Conservation (phyloP, 1,139 yeast species). For the Kodamaea sp. region DNA sequence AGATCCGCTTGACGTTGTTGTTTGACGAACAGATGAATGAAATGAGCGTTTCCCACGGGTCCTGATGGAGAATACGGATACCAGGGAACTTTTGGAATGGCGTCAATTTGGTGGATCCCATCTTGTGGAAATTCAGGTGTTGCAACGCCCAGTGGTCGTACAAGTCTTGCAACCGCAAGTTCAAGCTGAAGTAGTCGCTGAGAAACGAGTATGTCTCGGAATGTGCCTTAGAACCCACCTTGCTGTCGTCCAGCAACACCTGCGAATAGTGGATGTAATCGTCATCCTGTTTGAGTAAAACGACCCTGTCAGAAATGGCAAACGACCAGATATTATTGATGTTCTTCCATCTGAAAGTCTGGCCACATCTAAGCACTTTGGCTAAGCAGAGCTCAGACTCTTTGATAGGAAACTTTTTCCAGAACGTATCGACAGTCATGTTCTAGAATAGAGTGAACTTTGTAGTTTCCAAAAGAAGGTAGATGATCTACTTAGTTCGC, state of each 20-base stretch:
- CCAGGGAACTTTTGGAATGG: constrained; percentile 58
- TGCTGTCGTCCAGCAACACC: constrained; percentile 19
- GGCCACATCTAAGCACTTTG: constrained; percentile 84
- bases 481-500: no score
- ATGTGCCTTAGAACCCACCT: not conserved
- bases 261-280: constrained; percentile 32
- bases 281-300: constrained; percentile 53
- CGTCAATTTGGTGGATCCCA: constrained; percentile 24
- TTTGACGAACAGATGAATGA: constrained; percentile 95
- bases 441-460: no score
- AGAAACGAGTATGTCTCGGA: constrained; percentile 43
- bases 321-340: constrained; percentile 63
- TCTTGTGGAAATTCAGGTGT: constrained; percentile 47
- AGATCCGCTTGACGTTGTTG: constrained; percentile 89
- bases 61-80: constrained; percentile 81
- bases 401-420: constrained; percentile 18
- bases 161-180: constrained; percentile 53
- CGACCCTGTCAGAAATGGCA: constrained; percentile 47
- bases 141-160: constrained; percentile 61
- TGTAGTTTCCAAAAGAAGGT: no score
- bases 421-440: constrained; percentile 13
- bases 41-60: constrained; percentile 93
- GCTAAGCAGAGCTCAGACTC: constrained; percentile 58
- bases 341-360: constrained; percentile 74
- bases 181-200: constrained; percentile 68